Percentiles rank a stretch among this genome's conserved stretches.
Evolutionary conservation across 306 rosid species (phyloP).

Genomic region (Malus sieversii): DNA sequence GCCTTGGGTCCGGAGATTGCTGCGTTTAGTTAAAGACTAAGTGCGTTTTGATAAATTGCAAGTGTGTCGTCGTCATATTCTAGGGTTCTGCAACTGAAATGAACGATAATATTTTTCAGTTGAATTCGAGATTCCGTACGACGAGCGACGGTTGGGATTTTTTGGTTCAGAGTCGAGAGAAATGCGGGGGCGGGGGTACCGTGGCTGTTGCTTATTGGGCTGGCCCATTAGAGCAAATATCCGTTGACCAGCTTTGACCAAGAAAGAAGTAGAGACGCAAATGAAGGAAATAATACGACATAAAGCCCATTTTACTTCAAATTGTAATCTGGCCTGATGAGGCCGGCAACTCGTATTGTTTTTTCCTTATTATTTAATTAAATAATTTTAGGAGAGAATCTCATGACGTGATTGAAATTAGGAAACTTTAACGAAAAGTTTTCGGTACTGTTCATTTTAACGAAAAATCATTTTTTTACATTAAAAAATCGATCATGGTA

Average conservation of each 20-base stretch:
- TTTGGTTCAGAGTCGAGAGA: neutral
- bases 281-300: neutral
- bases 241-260: neutral
- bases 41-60: neutral
- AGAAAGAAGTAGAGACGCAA: neutral
- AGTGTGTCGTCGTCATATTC: neutral
- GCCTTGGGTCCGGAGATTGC: neutral
- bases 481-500: too few relatives aligned
- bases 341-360: neutral
- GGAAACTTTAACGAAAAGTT: too few relatives aligned
- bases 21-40: neutral
- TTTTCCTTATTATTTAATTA: neutral
- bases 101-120: neutral
- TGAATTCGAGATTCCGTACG: neutral
- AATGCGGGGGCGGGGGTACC: neutral
- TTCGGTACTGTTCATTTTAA: too few relatives aligned
- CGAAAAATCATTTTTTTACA: too few relatives aligned
- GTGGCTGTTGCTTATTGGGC: neutral
- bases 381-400: neutral
- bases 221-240: neutral
- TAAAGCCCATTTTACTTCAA: neutral
- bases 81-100: neutral
- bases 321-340: neutral
- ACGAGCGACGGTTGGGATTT: neutral
- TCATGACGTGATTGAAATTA: neutral